Evolutionary conservation across 495 filamentous ascomycete species (phyloP).

Genomic region (Articulospora tetracladia): DNA sequence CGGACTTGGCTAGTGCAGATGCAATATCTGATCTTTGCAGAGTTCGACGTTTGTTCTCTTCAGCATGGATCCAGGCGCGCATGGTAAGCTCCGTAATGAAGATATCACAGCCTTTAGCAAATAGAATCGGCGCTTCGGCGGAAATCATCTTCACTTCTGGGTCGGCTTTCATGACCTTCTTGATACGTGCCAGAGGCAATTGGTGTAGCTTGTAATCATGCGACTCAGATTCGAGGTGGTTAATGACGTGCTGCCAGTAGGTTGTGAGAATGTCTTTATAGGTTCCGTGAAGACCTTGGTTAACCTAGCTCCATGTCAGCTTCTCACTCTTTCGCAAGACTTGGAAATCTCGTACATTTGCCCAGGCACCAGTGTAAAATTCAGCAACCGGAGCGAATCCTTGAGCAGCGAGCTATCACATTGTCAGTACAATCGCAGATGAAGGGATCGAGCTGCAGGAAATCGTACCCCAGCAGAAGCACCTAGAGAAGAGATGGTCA

Average conservation of each 20-base stretch:
- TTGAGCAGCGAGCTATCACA: constrained; percentile 60
- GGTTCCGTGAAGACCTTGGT: constrained; percentile 87
- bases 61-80: constrained; percentile 99
- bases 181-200: constrained; percentile 91
- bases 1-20: constrained; percentile 88
- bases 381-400: constrained; percentile 81
- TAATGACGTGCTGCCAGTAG: constrained; percentile 98
- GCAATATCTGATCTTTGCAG: constrained; percentile 96
- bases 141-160: constrained; percentile 99
- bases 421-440: constrained; percentile 4
- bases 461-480: constrained; percentile 73
- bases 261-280: constrained; percentile 97
- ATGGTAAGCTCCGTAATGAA: constrained; percentile 99
- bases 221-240: constrained; percentile 85
- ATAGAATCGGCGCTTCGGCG: constrained; percentile 94
- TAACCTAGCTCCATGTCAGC: constrained; percentile 56
- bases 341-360: constrained; percentile 64
- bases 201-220: constrained; percentile 99
- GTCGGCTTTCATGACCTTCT: constrained; percentile 99
- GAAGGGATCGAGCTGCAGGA: neutral
- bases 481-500: constrained; percentile 43
- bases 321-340: neutral
- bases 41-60: constrained; percentile 96
- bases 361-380: constrained; percentile 90
- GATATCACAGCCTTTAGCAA: constrained; percentile 98